phyloP scores from a whole-genome alignment of 164 flowering plant species.

The Vitis vinifera region DNA sequence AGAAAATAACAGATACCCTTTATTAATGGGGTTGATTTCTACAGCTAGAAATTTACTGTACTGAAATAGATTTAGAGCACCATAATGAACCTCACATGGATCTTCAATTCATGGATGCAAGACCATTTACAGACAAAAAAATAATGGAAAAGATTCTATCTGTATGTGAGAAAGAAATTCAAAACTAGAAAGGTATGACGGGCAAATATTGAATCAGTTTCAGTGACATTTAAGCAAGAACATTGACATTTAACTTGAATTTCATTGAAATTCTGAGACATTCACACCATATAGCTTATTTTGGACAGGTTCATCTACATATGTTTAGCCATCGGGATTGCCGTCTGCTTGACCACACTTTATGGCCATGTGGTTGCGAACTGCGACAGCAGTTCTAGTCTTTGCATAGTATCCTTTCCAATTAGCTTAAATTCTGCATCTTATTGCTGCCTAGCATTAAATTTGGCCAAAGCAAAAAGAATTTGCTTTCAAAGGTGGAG shows the following conservation, averaged over 20 bases:
- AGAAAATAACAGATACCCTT: no score
- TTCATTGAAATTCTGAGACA: background rate
- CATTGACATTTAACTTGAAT: no score
- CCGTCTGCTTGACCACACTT: slow-evolving; percentile 46
- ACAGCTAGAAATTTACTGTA: no score
- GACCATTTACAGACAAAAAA: background rate
- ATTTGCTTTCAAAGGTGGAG: no score
- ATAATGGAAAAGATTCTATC: background rate
- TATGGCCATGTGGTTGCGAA: slow-evolving; percentile 38
- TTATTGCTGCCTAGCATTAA: no score
- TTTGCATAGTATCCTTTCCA: slow-evolving; percentile 47
- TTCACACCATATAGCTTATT: background rate
- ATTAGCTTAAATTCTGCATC: background rate
- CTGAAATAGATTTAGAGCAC: no score
- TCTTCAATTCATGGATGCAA: background rate
- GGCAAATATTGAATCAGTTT: background rate
- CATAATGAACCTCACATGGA: background rate
- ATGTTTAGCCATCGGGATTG: slow-evolving; percentile 47
- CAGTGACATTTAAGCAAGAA: background rate
- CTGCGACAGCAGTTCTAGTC: slow-evolving; percentile 23
- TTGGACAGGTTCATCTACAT: slow-evolving; percentile 55
- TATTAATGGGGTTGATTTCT: no score
- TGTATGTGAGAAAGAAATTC: no score
- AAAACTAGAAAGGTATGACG: no score
- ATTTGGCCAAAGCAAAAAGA: no score